Conservation (phyloP, 257 asterid genomes). For the Cynanchum wilfordii region DNA sequence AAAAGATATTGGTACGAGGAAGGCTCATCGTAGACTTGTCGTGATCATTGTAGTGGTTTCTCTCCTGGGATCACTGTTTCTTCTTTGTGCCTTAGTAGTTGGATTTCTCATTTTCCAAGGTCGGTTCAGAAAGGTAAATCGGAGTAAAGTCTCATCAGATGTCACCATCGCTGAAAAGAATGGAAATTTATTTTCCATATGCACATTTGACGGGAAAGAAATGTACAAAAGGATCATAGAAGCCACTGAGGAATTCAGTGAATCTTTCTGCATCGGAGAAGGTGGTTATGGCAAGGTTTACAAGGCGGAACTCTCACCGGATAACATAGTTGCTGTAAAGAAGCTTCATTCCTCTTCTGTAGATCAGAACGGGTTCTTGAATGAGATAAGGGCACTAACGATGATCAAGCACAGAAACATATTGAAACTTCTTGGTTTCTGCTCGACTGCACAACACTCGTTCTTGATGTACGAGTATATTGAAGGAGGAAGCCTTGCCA, state of each 20-base stretch:
- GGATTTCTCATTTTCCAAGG: not conserved
- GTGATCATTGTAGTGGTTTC: conserved; percentile 2
- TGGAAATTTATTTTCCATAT: conserved; percentile 16
- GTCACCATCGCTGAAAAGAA: not conserved
- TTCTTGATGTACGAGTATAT: conserved; percentile 32
- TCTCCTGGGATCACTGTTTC: conserved; percentile 11
- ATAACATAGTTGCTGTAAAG: conserved; percentile 8
- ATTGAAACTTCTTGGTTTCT: conserved; percentile 28
- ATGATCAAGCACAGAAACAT: conserved; percentile 10
- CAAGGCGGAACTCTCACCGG: conserved; percentile 20
- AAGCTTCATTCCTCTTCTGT: not conserved
- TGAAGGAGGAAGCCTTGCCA: conserved; percentile 26
- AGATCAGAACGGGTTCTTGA: conserved; percentile 16
- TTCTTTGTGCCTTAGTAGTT: conserved; percentile 5
- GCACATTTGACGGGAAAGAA: conserved; percentile 29
- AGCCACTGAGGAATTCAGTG: conserved; percentile 25
- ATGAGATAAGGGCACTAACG: conserved; percentile 24
- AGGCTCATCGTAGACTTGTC: not conserved
- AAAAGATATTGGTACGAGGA: not conserved
- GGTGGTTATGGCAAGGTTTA: conserved; percentile 34
- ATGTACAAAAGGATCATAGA: conserved; percentile 23
- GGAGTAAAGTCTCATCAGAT: too few relatives aligned
- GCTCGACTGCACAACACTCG: conserved; percentile 21
- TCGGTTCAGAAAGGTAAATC: not conserved
- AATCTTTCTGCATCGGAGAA: conserved; percentile 20